Evolutionary conservation across 139 green algal species (phyloP).

Genomic region (Chlamydomonas eustigma): DNA sequence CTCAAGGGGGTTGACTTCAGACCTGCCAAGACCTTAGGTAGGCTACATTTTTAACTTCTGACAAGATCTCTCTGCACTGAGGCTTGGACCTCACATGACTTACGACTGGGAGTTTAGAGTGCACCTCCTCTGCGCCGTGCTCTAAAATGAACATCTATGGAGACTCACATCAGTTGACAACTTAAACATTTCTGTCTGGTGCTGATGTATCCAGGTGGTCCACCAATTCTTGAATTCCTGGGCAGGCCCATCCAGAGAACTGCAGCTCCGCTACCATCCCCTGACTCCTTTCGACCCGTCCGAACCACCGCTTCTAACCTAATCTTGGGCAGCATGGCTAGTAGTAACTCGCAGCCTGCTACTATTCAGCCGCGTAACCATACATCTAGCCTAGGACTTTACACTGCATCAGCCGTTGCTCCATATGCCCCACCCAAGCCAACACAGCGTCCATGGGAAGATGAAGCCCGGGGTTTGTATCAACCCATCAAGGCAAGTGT

Average conservation of each 20-base stretch:
- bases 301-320: not conserved
- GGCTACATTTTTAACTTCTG: too few relatives aligned
- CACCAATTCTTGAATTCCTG: constrained; percentile 33
- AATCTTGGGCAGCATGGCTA: too few relatives aligned
- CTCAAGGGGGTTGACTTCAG: constrained; percentile 30
- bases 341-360: too few relatives aligned
- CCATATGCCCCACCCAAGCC: not conserved
- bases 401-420: not conserved
- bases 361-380: too few relatives aligned
- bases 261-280: not conserved
- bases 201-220: constrained; percentile 26
- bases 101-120: too few relatives aligned
- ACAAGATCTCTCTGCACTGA: too few relatives aligned
- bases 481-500: constrained; percentile 20
- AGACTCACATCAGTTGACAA: too few relatives aligned
- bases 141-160: too few relatives aligned
- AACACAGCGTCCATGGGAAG: constrained; percentile 10
- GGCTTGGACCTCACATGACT: too few relatives aligned
- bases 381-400: not conserved
- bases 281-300: not conserved
- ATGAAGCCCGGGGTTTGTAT: constrained; percentile 11
- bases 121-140: too few relatives aligned
- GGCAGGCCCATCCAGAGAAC: constrained; percentile 14
- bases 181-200: too few relatives aligned
- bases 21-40: constrained; percentile 29